Percentiles rank a stretch among this genome's conserved stretches.
Conservation (phyloP, 129 eudicot genomes). For the Cynara cardunculus region DNA sequence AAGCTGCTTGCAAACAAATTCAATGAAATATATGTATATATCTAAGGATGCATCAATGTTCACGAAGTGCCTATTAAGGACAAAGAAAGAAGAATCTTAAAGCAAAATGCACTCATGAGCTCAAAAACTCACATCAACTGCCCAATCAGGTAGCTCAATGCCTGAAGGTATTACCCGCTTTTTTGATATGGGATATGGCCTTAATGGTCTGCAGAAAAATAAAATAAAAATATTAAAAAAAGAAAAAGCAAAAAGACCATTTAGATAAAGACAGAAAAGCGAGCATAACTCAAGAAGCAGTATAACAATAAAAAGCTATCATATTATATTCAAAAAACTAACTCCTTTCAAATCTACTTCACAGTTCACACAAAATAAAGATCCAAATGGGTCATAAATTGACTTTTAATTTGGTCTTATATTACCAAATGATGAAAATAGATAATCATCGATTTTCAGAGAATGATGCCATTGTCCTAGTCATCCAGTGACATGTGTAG, state of each 20-base stretch:
- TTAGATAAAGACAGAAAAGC: not conserved
- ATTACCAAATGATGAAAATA: not conserved
- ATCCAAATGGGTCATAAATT: not conserved
- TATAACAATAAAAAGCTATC: not conserved
- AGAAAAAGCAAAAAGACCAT: not conserved
- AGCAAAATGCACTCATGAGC: not conserved
- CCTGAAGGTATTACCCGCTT: conserved; percentile 65
- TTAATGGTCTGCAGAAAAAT: conserved; percentile 57
- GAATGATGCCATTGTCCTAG: not conserved
- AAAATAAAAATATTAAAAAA: not conserved
- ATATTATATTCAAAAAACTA: not conserved
- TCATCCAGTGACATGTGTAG: not conserved
- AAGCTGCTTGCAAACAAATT: not conserved
- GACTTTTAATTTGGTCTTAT: not conserved
- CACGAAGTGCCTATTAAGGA: not conserved
- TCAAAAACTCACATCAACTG: conserved; percentile 68
- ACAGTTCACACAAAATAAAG: not conserved
- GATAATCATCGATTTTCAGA: not conserved
- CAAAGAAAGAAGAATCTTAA: not conserved
- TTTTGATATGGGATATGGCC: conserved; percentile 84
- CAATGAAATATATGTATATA: not conserved
- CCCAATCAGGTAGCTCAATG: conserved; percentile 94
- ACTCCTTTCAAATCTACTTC: conserved; percentile 1
- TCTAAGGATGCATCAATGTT: conserved; percentile 2
- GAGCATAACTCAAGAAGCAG: not conserved